Base-by-base conservation (phyloP, 2,329 filamentous ascomycete species). In the Didymella arachidicola region DNA sequence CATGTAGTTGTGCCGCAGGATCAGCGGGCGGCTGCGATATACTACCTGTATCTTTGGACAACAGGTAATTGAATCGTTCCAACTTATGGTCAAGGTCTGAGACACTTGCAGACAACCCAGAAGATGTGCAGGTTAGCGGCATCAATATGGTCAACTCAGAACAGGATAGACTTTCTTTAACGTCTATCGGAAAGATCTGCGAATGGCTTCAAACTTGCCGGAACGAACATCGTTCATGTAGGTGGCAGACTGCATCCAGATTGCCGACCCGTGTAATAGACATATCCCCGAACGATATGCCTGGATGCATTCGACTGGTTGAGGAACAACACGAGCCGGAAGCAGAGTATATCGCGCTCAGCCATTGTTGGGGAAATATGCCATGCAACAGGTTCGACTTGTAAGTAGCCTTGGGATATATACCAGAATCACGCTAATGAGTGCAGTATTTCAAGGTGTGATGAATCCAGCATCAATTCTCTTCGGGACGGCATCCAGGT, bases 331-430 rank as follows among this genome's bases (percentile, higher is more conserved):
- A n/a, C n/a, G n/a, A 42, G 2, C 6, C 32, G n/a, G 26, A 26
- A 4, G 54, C 22, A 3, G 39, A 60, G 7, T 60, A 56, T 26
- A 22, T 56, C 32, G 43, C 57, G 27, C 44, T 64, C 1, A 64
- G 61, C 34, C 61, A 64, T 32, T 61, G 59, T n/a, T 64, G 61
- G 61, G 61, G 61, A 3, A 48, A 38, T 2, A 60, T 56, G 47
- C 52, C 52, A 2, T 36, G 22, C 6, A 55, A 59, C 19, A 50
- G 46, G 3, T 19, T 30, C 14, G 52, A 60, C 12, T 27, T 60
- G 57, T 60, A 18, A 52, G 57, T 44, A 18, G 12, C 8, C 16
- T 5, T 11, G 6, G 8, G 22, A 4, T 16, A 6, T 7, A 12
- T 2, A 29, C 7, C 11, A 3, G 14, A 4, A 14, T 1, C 14